Evolutionary conservation across 352 stramenopile genomes (phyloP).

Genomic region (Phytophthora nicotianae): DNA sequence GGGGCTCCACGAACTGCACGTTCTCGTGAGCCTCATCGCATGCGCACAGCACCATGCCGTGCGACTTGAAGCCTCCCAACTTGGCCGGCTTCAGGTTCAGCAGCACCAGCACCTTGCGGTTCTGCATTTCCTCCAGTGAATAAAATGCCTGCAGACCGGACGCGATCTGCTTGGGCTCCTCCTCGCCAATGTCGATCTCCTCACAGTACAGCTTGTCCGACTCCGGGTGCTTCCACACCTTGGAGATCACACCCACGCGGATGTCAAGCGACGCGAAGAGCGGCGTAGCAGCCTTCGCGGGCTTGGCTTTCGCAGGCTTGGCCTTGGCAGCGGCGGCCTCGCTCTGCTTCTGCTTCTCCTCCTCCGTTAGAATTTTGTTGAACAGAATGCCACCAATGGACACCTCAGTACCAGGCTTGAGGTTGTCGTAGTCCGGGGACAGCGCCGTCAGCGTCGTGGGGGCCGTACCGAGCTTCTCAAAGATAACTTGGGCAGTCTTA

Average conservation of each 20-base stretch:
- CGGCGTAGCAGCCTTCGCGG: conserved; percentile 56
- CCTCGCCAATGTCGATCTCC: conserved; percentile 98
- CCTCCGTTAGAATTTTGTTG: conserved; percentile 87
- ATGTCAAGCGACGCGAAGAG: conserved; percentile 84
- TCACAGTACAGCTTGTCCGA: conserved; percentile 98
- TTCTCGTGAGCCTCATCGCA: conserved; percentile 86
- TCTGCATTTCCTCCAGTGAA: conserved; percentile 95
- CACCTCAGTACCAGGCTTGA: conserved; percentile 90
- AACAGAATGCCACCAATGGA: conserved; percentile 96
- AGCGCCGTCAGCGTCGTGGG: conserved; percentile 79
- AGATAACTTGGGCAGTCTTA: conserved; percentile 90
- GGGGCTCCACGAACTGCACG: conserved; percentile 95
- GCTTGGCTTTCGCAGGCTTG: conserved; percentile 46
- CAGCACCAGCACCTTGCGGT: conserved; percentile 94
- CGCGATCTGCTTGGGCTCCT: conserved; percentile 93
- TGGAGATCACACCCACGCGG: conserved; percentile 79
- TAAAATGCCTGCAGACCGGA: conserved; percentile 96
- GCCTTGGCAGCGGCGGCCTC: conserved; percentile 58
- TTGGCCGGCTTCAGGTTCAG: conserved; percentile 99
- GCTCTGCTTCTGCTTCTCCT: conserved; percentile 71
- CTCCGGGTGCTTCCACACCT: conserved; percentile 86
- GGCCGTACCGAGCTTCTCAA: conserved; percentile 93
- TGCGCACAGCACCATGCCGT: conserved; percentile 98
- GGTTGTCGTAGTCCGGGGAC: conserved; percentile 90
- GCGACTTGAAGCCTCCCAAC: conserved; percentile 96